phyloP scores from a whole-genome alignment of 2,329 filamentous ascomycete genomes.

The Sporothrix curviconia region DNA sequence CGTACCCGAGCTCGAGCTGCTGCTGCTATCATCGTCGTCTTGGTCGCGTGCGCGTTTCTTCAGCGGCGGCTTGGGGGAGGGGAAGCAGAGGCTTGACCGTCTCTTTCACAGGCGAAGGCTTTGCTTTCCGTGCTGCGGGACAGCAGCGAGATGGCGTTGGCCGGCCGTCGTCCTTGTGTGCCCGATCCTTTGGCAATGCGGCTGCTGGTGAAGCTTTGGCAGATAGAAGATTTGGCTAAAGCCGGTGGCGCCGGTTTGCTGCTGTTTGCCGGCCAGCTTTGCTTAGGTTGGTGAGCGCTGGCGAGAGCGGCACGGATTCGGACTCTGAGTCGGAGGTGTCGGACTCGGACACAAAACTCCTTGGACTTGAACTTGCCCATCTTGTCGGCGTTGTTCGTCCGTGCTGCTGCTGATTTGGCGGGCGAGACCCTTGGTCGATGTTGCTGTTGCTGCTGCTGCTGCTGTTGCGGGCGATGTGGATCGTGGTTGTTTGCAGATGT shows the following conservation, averaged over 20 bases:
- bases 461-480: not conserved
- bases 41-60: constrained; percentile 48
- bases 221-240: too few species aligned
- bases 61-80: constrained; percentile 29
- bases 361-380: constrained; percentile 44
- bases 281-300: constrained; percentile 23
- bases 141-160: not conserved
- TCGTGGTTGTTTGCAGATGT: constrained; percentile 7
- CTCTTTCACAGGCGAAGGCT: constrained; percentile 16
- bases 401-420: constrained; percentile 37
- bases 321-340: constrained; percentile 47
- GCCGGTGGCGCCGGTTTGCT: too few species aligned
- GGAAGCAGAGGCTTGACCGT: constrained; percentile 14
- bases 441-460: not conserved
- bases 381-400: constrained; percentile 31
- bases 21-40: constrained; percentile 47
- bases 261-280: constrained; percentile 4
- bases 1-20: constrained; percentile 54
- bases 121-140: constrained; percentile 19
- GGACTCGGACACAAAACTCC: constrained; percentile 50
- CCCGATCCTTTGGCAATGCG: constrained; percentile 11
- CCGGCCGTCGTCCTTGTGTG: constrained; percentile 15
- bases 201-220: constrained; percentile 1
- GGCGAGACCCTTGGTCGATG: constrained; percentile 30
- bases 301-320: constrained; percentile 23